These are phyloP conservation scores for Polyporus arcularius DNA, from an alignment of 768 basidiomycete species.

Conservation along the genomic window DNA sequence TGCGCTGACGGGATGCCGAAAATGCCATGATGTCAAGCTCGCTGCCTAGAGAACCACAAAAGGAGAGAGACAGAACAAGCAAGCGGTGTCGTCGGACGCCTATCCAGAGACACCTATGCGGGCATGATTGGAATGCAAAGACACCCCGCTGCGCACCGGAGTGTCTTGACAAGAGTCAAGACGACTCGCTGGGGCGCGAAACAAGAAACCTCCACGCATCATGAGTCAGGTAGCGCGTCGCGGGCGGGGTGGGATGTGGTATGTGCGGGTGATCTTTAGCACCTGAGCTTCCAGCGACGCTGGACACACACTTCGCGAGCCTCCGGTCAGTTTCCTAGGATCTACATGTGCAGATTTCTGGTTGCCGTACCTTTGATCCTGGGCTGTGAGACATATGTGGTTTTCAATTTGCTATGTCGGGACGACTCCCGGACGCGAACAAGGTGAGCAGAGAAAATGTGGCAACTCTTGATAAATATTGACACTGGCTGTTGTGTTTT, in stretches of 20 bases:
- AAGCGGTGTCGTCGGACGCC: background rate
- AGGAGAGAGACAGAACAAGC: background rate
- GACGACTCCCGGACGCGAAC: background rate
- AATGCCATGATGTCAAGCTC: background rate
- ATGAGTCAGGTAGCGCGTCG: conserved; percentile 11
- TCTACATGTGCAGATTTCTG: background rate
- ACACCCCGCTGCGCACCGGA: conserved; percentile 8
- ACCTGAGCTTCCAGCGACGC: conserved; percentile 2
- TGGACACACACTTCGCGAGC: background rate
- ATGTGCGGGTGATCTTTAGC: background rate
- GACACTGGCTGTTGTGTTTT: background rate
- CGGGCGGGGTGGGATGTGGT: conserved; percentile 5
- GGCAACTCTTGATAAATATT: background rate
- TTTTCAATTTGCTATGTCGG: conserved; percentile 1
- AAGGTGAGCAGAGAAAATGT: background rate
- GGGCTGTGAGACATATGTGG: background rate
- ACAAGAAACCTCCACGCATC: background rate
- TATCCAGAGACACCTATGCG: conserved; percentile 14
- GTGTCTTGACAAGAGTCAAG: conserved; percentile 6
- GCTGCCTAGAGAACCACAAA: background rate
- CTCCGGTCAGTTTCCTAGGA: conserved; percentile 5
- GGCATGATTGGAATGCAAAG: conserved; percentile 9
- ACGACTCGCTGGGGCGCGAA: background rate
- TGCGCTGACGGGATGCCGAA: conserved; percentile 3
- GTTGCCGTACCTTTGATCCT: background rate